Evolutionary conservation across 2,329 filamentous ascomycete genomes (phyloP), one percentile per base, ranked within the genome.

Genomic region (Aspergillus persii): DNA sequence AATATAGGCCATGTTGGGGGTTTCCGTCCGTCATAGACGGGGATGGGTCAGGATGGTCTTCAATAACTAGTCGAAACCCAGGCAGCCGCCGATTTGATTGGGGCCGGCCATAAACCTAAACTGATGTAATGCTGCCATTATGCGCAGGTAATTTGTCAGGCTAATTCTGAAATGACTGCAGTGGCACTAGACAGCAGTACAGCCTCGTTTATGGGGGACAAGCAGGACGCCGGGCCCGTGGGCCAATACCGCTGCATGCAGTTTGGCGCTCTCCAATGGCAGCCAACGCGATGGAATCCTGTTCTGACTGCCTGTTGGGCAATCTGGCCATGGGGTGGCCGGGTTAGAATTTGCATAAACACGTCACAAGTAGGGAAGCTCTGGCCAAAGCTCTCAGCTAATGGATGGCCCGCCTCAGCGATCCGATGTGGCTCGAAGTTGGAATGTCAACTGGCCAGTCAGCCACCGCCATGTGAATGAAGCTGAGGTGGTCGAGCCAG

Each of bases 371-470:
- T n/a, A 41, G 18, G 18, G 8, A 47, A 47, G 44, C 36, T 15
- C 36, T 41, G 36, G n/a, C 31, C 31, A 57, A 23, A 44, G 15
- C 12, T 41, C 12, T 44, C 44, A 53, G 41, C 27, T 33, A 57
- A 49, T 23, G 23, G 50, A 30, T 49, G 55, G 41, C 46, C 55
- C 18, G 29, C 50, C 36, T 53, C 55, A 53, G 41, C 50, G 47
- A 39, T 53, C 23, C 49, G 46, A 57, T 39, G 50, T 57, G 50
- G 55, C 46, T 41, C 29, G 31, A 15, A 36, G 55, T 36, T 47
- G 30, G 41, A 39, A 47, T 53, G 41, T 23, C 29, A 53, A 57
- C 31, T 53, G 41, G 30, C 39, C 50, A 53, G 41, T 57, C n/a
- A 48, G 46, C 41, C 39, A 53, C 30, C 52, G 41, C 44, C 33